Evolutionary conservation across 257 asterid genomes (phyloP).

Genomic region (Mentha longifolia): DNA sequence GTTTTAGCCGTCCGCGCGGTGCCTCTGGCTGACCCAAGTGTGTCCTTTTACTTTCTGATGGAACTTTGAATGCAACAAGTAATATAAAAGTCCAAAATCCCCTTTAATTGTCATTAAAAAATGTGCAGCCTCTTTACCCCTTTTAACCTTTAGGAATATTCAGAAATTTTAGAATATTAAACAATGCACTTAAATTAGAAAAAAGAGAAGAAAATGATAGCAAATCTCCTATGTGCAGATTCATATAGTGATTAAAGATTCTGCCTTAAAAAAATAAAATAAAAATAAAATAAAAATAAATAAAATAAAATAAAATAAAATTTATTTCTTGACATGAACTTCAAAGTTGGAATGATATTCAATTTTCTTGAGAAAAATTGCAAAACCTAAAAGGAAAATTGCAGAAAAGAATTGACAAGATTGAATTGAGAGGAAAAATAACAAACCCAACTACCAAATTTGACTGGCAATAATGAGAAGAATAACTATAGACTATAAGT

Average conservation of each 20-base stretch:
- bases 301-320: too few relatives aligned
- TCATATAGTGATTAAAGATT: background rate
- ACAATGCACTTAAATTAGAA: background rate
- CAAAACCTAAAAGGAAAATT: too few relatives aligned
- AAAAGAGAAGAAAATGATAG: background rate
- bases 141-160: constrained; percentile 25
- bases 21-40: too few relatives aligned
- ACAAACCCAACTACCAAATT: constrained; percentile 37
- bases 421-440: constrained; percentile 12
- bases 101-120: background rate
- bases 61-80: constrained; percentile 16
- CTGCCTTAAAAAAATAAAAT: background rate
- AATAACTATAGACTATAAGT: constrained; percentile 30
- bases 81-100: background rate
- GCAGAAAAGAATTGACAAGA: constrained; percentile 2
- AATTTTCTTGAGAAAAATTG: too few relatives aligned
- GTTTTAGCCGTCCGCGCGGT: too few relatives aligned
- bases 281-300: too few relatives aligned
- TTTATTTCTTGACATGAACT: too few relatives aligned
- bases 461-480: constrained; percentile 40
- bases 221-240: background rate
- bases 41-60: constrained; percentile 15
- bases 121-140: background rate
- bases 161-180: constrained; percentile 14
- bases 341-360: too few relatives aligned